Conservation (phyloP, 192 early-diverging fungal species). For the Backusella morwellensis region DNA sequence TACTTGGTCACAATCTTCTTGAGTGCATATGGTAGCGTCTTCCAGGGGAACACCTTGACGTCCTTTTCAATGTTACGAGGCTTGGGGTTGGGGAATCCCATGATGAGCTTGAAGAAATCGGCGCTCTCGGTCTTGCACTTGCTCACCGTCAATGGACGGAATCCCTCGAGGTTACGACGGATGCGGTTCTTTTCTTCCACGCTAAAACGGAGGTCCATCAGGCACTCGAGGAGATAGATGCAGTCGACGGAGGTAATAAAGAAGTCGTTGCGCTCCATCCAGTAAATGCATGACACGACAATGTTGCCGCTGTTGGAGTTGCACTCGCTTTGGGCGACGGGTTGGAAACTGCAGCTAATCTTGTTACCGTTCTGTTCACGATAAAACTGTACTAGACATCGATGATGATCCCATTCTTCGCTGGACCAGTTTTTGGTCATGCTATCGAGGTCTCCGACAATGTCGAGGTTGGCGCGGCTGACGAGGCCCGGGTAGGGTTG, state of each 20-base stretch:
- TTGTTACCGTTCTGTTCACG: slow-evolving; percentile 57
- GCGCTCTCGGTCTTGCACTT: slow-evolving; percentile 69
- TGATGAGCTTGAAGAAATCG: slow-evolving; percentile 77
- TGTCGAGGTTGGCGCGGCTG: slow-evolving; percentile 56
- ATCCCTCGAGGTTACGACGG: slow-evolving; percentile 78
- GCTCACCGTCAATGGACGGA: slow-evolving; percentile 69
- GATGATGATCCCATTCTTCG: slow-evolving; percentile 58
- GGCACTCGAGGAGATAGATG: slow-evolving; percentile 66
- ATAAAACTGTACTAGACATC: slow-evolving; percentile 75
- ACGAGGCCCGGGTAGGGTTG: background rate
- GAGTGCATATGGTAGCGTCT: slow-evolving; percentile 58
- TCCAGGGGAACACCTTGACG: slow-evolving; percentile 83
- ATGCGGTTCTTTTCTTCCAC: slow-evolving; percentile 84
- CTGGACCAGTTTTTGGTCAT: slow-evolving; percentile 64
- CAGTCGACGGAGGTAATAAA: slow-evolving; percentile 79
- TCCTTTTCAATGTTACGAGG: slow-evolving; percentile 86
- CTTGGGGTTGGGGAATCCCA: slow-evolving; percentile 75
- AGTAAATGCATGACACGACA: slow-evolving; percentile 76
- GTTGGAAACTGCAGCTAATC: slow-evolving; percentile 63
- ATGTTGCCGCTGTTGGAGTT: slow-evolving; percentile 59
- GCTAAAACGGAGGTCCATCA: slow-evolving; percentile 66
- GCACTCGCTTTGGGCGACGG: slow-evolving; percentile 54
- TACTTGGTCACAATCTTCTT: slow-evolving; percentile 79
- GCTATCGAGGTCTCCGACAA: slow-evolving; percentile 61
- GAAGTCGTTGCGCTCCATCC: slow-evolving; percentile 66